Evolutionary conservation across 108 stramenopile genomes (phyloP), one percentile per base, ranked within the genome.

Genomic region (Nitzschia sp.): DNA sequence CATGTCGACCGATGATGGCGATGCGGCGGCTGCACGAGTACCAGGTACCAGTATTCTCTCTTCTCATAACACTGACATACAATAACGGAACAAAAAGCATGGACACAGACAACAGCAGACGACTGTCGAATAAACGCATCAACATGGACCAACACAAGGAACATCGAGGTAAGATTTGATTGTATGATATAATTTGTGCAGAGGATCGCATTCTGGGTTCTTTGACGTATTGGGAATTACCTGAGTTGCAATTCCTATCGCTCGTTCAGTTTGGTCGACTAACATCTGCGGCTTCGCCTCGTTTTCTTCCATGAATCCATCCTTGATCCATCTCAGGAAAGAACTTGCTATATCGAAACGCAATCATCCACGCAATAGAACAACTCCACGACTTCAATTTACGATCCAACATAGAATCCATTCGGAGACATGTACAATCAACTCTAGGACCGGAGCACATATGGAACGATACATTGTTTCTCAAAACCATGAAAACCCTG

Each of bases 401-500:
- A 19, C 46, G 76, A 59, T 70, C 69, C 6, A 72, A 64, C 45
- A 58, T 69, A 28, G 76, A 77, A 45, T 36, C 69, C 0, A 70
- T 77, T 36, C 60, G 67, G 26, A 31, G 58, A 28, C 61, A 66
- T 31, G 64, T 73, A 19, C 25, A 66, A 47, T 48, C 63, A 2
- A 36, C 56, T 6, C 36, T 68, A 19, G 72, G 55, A 44, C 48
- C 32, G 1, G 48, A 60, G n/a, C 26, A 44, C 6, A 54, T 31
- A 31, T 77, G 76, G 63, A 77, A 77, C 32, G 58, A 71, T 21
- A 41, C 63, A 9, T n/a, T 77, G 0, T 77, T 77, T 53, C 53
- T 77, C n/a, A 64, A 41, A 31, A 71, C 67, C 16, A 61, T 77
- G 31, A 77, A 77, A 48, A n/a, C 63, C 2, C 21, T 69, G 23